Base-by-base conservation (phyloP, 495 filamentous ascomycete genomes). In the Beverwykella pulmonaria region DNA sequence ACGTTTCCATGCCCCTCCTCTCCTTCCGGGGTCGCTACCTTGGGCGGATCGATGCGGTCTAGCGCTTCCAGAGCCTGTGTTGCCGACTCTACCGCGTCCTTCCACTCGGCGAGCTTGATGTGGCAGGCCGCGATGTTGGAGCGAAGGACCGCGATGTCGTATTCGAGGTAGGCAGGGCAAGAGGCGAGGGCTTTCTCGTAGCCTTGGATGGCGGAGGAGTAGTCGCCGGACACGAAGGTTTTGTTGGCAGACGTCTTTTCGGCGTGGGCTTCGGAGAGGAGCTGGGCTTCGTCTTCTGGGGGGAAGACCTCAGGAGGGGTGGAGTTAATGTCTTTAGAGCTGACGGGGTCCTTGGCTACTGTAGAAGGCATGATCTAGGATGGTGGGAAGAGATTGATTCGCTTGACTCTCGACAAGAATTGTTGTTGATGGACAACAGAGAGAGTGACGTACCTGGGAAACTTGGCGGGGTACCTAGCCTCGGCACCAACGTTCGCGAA, bases 71-170 rank as follows among this genome's bases (percentile, higher is more conserved):
- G 75, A 22, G 91, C 88, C 6, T 84, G 79, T 0, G 85, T 90
- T 15, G 94, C 93, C 20, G 83, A 79, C 30, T 88, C 87, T 46
- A 93, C 81, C 6, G 92, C 90, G 9, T 88, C 87, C 65, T 94
- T 94, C 88, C 92, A 97, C 63, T 93, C 89, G 50, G 87, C 82
- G 1, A 97, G 80, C 74, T 95, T 95, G 64, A 97, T 73, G 65
- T 96, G 87, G 73, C 91, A 96, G n/a, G 92, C 94, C 3, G 93
- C 83, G 63, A 97, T 86, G 79, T 98, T 98, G 76, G 87, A 89
- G 32, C 86, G 87, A 14, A 97, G 82, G 12, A 96, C 90, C 22
- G 94, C 92, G 70, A 93, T 80, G 72, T 97, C 92, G 79, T 90
- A 94, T 67, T 94, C 90, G 34, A 97, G 86, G 73, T 97, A 96